Evolutionary conservation across 2,329 filamentous ascomycete genomes (phyloP), one percentile per base, ranked within the genome.

Genomic region (Setomelanomma holmii): DNA sequence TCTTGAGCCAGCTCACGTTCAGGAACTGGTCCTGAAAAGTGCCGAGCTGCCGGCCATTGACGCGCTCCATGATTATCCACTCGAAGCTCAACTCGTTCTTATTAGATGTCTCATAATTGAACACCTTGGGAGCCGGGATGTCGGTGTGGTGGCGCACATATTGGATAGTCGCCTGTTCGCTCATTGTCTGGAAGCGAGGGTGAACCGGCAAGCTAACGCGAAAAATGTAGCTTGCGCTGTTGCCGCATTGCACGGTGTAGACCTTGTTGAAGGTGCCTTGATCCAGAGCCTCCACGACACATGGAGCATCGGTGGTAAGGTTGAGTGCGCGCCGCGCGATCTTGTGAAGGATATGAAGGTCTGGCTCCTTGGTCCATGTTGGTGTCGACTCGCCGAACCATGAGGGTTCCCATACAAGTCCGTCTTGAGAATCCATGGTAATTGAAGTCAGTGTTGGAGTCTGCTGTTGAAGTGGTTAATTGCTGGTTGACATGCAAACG

Each of bases 11-110:
- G 23, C 27, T 39, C 45, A 65, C 45, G n/a, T n/a, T n/a, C n/a
- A n/a, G n/a, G n/a, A 2, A n/a, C 5, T 51, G 7, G 17, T 24
- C 3, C 39, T 40, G 45, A 19, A 21, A 20, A 2, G 42, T 17
- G 1, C 14, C 23, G 12, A 44, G 43, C 14, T 34, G 5, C 6
- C 8, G 38, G 14, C 56, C 60, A 7, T 44, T 38, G 20, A 68
- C 46, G 27, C 48, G 55, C 20, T 63, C 51, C 55, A 66, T 58
- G 4, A 70, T 33, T 24, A 70, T 61, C 63, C 67, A 70, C 49
- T 70, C 67, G 39, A 55, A 61, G 4, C 62, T 55, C 7, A 69
- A 8, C 3, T 45, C 40, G 40, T 67, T 66, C 4, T 60, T 38
- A 21, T 21, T n/a, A 10, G 24, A 51, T 1, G 42, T 33, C 4